Evolutionary conservation across 169 alveolate species (phyloP), one percentile per base, ranked within the genome.

Genomic region (Babesia ovata): DNA sequence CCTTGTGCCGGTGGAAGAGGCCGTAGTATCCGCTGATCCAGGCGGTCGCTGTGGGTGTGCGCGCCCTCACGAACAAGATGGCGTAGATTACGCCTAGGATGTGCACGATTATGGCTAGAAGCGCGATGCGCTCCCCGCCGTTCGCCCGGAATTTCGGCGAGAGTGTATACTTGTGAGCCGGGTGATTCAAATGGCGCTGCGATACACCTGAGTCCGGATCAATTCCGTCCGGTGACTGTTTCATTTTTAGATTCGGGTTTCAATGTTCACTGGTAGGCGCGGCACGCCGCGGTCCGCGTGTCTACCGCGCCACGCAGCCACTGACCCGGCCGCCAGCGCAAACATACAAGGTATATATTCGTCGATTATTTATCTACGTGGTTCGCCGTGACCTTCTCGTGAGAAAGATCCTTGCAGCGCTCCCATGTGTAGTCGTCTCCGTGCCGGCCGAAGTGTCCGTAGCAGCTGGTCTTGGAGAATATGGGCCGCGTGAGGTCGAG

Each of bases 391-490:
- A 11, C 12, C 10, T 65, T 77, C 61, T 91, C 95, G 58, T 88
- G 93, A 33, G 93, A 74, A 14, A 93, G 90, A 63, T 92, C 95
- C 69, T 84, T 90, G 50, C 91, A 73, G 48, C 79, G 76, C 91
- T 98, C 99, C 99, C 99, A 98, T 12, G 96, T 88, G 86, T 95
- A 96, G 21, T 94, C 97, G 44, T 91, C 90, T 24, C 93, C 96
- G 69, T 90, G 87, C 62, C 99, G 94, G 39, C 99, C 99, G 83
- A 98, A 98, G 81, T 98, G 99, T 10, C 99, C 99, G 87, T 97
- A 97, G 46, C 94, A 94, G 12, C 99, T 96, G 49, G 99, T 93
- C 74, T 95, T 93, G 45, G 90, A 69, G 93, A 92, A 97, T 33
- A 96, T 90, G 17, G 97, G 97, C 57, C 91, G 69, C 78, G 89